Evolutionary conservation across 495 filamentous ascomycete genomes (phyloP), one percentile per base, ranked within the genome.

Genomic region (Podospora tetraspora): DNA sequence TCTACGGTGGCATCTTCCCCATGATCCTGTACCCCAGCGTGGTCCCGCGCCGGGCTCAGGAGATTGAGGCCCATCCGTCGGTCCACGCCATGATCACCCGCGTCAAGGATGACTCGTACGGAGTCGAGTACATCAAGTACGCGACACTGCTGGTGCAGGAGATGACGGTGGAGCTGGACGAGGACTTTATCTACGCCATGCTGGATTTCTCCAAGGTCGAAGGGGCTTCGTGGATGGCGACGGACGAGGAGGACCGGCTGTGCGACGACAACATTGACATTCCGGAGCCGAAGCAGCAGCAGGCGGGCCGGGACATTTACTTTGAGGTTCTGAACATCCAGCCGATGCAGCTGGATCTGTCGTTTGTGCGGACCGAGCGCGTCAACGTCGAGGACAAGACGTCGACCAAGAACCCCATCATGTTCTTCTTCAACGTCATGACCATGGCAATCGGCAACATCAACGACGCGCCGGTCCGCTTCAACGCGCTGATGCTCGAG

Each of bases 361-460:
- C 95, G 3, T 96, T 99, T 73, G 94, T 99, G 75, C 91, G 95
- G 22, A 99, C 95, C 5, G 95, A 99, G 78, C 88, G 92, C 29
- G 91, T 99, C 77, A 99, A 99, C 72, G 94, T 90, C 21, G 96
- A 99, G 74, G 95, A 98, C 77, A 92, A 91, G 72, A 91, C 91
- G 1, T 90, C 92, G 23, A 93, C 93, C 2, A 88, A 87, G 7
- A 98, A 97, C 71, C 95, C 95, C 1, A 80, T 99, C 79, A 96
- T 97, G 93, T 98, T 97, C 82, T 91, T 97, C 75, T 87, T 99
- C 77, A 97, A 99, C 76, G 91, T 97, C 72, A 88, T 99, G 84
- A 97, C 95, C 22, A 99, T 99, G 95, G 96, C 95, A 12, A 92
- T 99, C 72, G 95, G 95, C 63, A 99, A 99, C 74, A 90, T 99